Base-by-base conservation (phyloP, 495 filamentous ascomycete genomes). In the Astrothelium subdiscretum region DNA sequence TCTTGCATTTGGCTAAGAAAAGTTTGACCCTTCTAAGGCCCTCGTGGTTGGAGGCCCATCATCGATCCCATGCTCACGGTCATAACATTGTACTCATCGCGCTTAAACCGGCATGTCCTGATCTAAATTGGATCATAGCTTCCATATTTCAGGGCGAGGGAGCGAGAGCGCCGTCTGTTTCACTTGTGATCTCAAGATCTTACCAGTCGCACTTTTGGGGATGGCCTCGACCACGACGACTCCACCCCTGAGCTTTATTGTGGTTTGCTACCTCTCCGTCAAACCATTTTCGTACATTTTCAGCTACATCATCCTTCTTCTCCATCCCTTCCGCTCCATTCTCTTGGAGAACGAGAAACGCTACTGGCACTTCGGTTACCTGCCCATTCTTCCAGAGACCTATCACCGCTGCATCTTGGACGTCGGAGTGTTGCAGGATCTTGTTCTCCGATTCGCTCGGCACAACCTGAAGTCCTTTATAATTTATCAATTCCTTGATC, bases 371-470 rank as follows among this genome's bases (percentile, higher is more conserved):
- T 66, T 97, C 92, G 0, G 86, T 89, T 0, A 78, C 77, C 13
- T 82, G 74, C 70, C 87, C 82, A 62, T 89, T 81, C 75, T 31
- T 62, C 6, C 66, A 62, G 18, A 95, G 76, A 0, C 90, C 89
- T 57, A 94, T 84, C 2, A 97, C 90, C n/a, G 90, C 91, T 0
- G 85, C 89, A 69, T 97, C 92, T 20, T 85, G 80, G 38, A 97
- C 78, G 22, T 85, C 79, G 29, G 79, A 75, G 71, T 92, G 89
- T 26, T 64, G 15, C 15, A 69, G 58, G 38, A 71, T 57, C 3
- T 58, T 66, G 15, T 44, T 61, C 57, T 71, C 68, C 13, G 69
- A 15, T 51, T 71, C 69, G 6, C 52, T 59, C n/a, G 69, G 67
- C 2, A 65, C 59, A 5, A 69, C 67, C 58, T 69, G 67, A 20